Conservation (phyloP, 306 rosid species). For the Trifolium subterraneum region DNA sequence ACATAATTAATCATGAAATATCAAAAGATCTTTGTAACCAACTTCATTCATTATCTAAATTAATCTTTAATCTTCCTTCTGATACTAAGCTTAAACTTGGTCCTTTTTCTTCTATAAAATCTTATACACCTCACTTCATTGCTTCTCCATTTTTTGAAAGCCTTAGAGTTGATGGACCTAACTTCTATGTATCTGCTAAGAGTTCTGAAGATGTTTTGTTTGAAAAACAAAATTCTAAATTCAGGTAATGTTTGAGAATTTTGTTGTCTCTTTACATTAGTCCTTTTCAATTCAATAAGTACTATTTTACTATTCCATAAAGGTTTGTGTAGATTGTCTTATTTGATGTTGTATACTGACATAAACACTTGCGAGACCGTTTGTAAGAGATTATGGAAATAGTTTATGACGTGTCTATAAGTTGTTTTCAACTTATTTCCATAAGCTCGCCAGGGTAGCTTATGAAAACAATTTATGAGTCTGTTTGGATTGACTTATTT, state of each 20-base stretch:
- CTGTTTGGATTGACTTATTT: not conserved
- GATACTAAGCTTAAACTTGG: conserved; percentile 87
- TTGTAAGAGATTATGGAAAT: not conserved
- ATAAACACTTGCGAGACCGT: not conserved
- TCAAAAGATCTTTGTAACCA: conserved; percentile 72
- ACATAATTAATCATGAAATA: conserved; percentile 88
- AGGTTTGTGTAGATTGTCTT: no score
- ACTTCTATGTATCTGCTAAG: conserved; percentile 78
- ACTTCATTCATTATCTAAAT: conserved; percentile 57
- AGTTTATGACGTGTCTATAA: no score
- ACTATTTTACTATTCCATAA: not conserved
- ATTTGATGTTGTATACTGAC: not conserved
- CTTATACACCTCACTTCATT: conserved; percentile 91
- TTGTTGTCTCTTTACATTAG: not conserved
- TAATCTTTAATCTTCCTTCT: conserved; percentile 73
- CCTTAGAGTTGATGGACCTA: conserved; percentile 81
- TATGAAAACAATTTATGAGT: not conserved
- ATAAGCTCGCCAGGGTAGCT: no score
- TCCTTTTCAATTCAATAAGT: conserved; percentile 1
- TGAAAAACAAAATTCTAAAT: conserved; percentile 54
- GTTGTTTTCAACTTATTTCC: no score
- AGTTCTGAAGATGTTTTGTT: conserved; percentile 65
- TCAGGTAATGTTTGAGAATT: conserved; percentile 60
- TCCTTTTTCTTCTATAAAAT: conserved; percentile 75
- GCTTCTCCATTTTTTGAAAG: conserved; percentile 99